Percentiles rank a stretch among this genome's conserved stretches.
Evolutionary conservation across 805 yeast genomes (phyloP).

Genomic region (Alloascoidea hylecoeti): DNA sequence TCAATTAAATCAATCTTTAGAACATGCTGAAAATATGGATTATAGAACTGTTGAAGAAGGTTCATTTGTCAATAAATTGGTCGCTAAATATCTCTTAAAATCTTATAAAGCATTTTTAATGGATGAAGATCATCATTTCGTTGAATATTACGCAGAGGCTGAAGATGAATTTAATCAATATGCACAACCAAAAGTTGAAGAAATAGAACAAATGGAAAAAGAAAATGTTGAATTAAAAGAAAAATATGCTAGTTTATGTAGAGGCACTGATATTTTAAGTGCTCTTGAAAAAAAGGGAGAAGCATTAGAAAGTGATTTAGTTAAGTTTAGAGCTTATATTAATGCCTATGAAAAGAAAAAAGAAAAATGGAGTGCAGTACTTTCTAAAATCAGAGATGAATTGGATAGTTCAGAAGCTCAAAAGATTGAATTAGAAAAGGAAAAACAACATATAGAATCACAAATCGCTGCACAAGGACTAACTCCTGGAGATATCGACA

Average conservation of each 20-base stretch:
- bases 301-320: conserved; percentile 57
- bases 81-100: conserved; percentile 45
- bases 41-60: conserved; percentile 18
- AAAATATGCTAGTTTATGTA: conserved; percentile 25
- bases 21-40: conserved; percentile 21
- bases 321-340: conserved; percentile 59
- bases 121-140: conserved; percentile 52
- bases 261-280: conserved; percentile 31
- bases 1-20: conserved; percentile 32
- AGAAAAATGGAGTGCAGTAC: conserved; percentile 43
- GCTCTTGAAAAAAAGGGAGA: conserved; percentile 40
- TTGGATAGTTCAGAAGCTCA: conserved; percentile 28
- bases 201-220: conserved; percentile 24
- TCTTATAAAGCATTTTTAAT: conserved; percentile 56
- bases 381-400: conserved; percentile 45
- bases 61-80: conserved; percentile 29
- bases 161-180: conserved; percentile 37
- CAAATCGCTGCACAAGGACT: conserved; percentile 40
- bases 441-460: conserved; percentile 23
- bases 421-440: conserved; percentile 23
- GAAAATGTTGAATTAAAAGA: conserved; percentile 25
- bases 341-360: conserved; percentile 53
- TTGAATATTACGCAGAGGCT: conserved; percentile 39
- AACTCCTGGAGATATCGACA: conserved; percentile 48
- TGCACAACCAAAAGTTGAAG: conserved; percentile 31